These are phyloP conservation scores for Cladosporium sp. DNA, from an alignment of 2,329 filamentous ascomycete genomes.

Conservation along the genomic window DNA sequence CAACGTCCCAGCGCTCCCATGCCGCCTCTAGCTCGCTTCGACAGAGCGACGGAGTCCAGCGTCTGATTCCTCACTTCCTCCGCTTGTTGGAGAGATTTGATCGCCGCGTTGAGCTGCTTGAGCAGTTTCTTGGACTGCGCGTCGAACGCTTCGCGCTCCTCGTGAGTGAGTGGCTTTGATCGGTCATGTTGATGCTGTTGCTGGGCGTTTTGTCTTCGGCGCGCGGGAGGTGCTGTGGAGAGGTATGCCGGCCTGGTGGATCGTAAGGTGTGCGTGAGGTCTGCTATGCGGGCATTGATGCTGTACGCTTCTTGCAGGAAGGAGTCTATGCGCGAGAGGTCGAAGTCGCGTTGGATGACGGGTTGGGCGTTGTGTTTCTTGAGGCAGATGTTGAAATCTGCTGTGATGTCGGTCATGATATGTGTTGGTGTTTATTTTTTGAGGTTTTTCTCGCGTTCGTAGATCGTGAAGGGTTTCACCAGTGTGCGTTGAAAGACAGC, in stretches of 20 bases:
- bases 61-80: slow-evolving; percentile 79
- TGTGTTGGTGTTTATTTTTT: not conserved
- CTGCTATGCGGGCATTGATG: slow-evolving; percentile 82
- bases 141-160: slow-evolving; percentile 81
- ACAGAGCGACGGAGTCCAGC: slow-evolving; percentile 63
- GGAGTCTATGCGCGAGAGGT: slow-evolving; percentile 59
- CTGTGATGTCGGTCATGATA: slow-evolving; percentile 57
- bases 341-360: slow-evolving; percentile 22
- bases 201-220: slow-evolving; percentile 36
- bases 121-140: slow-evolving; percentile 81
- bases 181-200: slow-evolving; percentile 26
- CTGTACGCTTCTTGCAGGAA: slow-evolving; percentile 93
- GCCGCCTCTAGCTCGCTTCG: slow-evolving; percentile 60
- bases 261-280: slow-evolving; percentile 73
- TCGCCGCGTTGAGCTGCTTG: slow-evolving; percentile 77
- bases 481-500: slow-evolving; percentile 20
- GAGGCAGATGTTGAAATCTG: slow-evolving; percentile 65
- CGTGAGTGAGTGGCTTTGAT: slow-evolving; percentile 65
- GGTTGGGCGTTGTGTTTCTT: slow-evolving; percentile 20
- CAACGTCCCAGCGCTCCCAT: slow-evolving; percentile 66
- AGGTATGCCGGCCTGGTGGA: slow-evolving; percentile 88
- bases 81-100: slow-evolving; percentile 73
- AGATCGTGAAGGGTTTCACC: not conserved
- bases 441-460: not conserved
- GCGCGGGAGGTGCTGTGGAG: slow-evolving; percentile 64